phyloP scores from a whole-genome alignment of 805 yeast genomes.

The Spathaspora arborariae region DNA sequence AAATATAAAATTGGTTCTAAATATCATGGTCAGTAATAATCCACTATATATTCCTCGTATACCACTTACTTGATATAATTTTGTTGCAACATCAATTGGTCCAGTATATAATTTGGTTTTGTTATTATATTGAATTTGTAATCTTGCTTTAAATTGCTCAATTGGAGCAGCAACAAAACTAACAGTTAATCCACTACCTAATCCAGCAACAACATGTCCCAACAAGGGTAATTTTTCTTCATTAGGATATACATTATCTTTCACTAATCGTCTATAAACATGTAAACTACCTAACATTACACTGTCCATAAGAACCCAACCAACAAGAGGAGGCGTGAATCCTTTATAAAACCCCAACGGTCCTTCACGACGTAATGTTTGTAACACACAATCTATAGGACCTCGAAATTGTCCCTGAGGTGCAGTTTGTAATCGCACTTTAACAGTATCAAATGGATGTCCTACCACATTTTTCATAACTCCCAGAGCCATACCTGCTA shows the following conservation, averaged over 20 bases:
- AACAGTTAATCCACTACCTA: conserved; percentile 91
- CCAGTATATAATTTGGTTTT: conserved; percentile 64
- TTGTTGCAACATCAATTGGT: conserved; percentile 70
- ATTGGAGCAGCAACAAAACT: conserved; percentile 95
- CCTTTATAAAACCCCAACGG: conserved; percentile 80
- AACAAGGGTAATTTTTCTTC: conserved; percentile 61
- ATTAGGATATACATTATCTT: conserved; percentile 60
- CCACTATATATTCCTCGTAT: conserved; percentile 77
- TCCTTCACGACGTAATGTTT: conserved; percentile 75
- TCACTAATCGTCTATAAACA: conserved; percentile 65
- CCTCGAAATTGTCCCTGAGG: conserved; percentile 64
- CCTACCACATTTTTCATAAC: conserved; percentile 86
- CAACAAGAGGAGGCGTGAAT: conserved; percentile 87
- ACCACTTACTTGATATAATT: conserved; percentile 59
- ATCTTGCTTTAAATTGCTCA: conserved; percentile 81
- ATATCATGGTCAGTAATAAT: conserved; percentile 78
- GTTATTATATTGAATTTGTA: conserved; percentile 88
- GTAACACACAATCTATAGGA: conserved; percentile 73
- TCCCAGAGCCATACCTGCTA: conserved; percentile 88
- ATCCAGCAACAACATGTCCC: conserved; percentile 72
- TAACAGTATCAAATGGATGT: conserved; percentile 89
- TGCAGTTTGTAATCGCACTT: conserved; percentile 76
- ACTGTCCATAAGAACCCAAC: conserved; percentile 93
- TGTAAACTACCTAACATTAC: conserved; percentile 86
- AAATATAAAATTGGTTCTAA: conserved; percentile 79